These are phyloP conservation scores for Oryza glumipatula DNA, from an alignment of 176 grass and related monocot genomes.

Conservation along the genomic window DNA sequence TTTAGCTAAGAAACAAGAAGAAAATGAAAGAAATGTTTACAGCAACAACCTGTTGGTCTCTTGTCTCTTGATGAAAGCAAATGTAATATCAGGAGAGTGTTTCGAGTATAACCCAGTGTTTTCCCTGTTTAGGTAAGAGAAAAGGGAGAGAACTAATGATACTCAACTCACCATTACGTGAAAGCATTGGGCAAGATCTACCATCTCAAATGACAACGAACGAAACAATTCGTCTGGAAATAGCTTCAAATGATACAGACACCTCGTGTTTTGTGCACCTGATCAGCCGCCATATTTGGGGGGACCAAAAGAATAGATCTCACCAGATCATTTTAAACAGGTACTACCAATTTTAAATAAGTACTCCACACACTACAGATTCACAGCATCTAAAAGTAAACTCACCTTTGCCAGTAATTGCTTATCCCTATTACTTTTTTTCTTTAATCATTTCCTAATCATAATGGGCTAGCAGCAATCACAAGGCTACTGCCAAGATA, in stretches of 20 bases:
- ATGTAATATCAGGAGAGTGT: no score
- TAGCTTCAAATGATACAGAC: constrained; percentile 16
- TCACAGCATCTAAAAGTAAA: not conserved
- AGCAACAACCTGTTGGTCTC: no score
- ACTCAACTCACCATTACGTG: not conserved
- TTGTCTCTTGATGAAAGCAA: no score
- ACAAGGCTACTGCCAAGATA: not conserved
- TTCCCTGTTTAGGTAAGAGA: no score
- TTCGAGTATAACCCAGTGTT: no score
- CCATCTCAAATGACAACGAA: not conserved
- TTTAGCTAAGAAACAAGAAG: not conserved
- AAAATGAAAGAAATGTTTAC: not conserved
- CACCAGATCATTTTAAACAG: constrained; percentile 9
- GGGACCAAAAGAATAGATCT: constrained; percentile 5
- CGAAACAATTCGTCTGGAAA: not conserved
- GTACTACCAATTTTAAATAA: constrained; percentile 17
- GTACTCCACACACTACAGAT: constrained; percentile 11
- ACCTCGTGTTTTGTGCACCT: not conserved
- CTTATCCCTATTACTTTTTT: not conserved
- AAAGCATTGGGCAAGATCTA: not conserved
- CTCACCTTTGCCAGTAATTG: not conserved
- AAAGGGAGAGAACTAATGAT: no score
- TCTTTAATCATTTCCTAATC: constrained; percentile 26
- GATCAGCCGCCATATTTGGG: not conserved
- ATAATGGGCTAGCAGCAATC: constrained; percentile 14